Evolutionary conservation across 495 filamentous ascomycete species (phyloP).

Genomic region (Thozetella sp.): DNA sequence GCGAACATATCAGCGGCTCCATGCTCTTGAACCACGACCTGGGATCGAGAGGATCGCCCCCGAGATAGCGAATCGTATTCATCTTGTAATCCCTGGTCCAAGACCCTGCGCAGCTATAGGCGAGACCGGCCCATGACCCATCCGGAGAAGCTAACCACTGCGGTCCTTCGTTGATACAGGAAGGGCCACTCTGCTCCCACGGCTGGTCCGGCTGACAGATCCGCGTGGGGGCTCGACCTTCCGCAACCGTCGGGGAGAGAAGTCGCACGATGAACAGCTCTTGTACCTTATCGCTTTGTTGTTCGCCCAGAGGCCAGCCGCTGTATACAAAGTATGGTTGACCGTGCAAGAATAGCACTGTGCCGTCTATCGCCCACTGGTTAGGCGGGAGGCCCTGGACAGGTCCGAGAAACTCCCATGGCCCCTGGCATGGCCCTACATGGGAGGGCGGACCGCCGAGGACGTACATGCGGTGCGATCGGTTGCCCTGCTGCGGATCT

Average conservation of each 20-base stretch:
- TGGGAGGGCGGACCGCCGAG: conserved; percentile 22
- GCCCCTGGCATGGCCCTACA: conserved; percentile 19
- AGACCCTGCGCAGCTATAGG: conserved; percentile 24
- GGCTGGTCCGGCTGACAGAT: conserved; percentile 18
- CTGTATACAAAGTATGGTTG: conserved; percentile 26
- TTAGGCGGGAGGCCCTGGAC: conserved; percentile 22
- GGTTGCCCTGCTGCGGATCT: conserved; percentile 21
- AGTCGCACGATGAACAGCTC: conserved; percentile 27
- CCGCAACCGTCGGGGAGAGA: conserved; percentile 14
- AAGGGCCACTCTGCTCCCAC: conserved; percentile 24
- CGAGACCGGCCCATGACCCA: conserved; percentile 22
- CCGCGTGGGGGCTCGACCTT: conserved; percentile 14
- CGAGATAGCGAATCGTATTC: conserved; percentile 21
- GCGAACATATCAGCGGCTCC: conserved; percentile 24
- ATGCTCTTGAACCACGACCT: conserved; percentile 24
- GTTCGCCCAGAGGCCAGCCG: conserved; percentile 24
- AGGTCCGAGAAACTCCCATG: conserved; percentile 30
- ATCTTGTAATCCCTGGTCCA: conserved; percentile 36
- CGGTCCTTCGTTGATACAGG: conserved; percentile 31
- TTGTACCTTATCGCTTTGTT: conserved; percentile 15
- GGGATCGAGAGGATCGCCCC: conserved; percentile 24
- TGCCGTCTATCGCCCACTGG: conserved; percentile 33
- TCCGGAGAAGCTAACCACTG: conserved; percentile 28
- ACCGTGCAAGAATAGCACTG: conserved; percentile 23
- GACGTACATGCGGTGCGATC: conserved; percentile 31